A percentile compares a stretch with the other conserved stretches of the same genome.
Evolutionary conservation across 177 flowering plant species (phyloP).

Genomic region (Telopea speciosissima): DNA sequence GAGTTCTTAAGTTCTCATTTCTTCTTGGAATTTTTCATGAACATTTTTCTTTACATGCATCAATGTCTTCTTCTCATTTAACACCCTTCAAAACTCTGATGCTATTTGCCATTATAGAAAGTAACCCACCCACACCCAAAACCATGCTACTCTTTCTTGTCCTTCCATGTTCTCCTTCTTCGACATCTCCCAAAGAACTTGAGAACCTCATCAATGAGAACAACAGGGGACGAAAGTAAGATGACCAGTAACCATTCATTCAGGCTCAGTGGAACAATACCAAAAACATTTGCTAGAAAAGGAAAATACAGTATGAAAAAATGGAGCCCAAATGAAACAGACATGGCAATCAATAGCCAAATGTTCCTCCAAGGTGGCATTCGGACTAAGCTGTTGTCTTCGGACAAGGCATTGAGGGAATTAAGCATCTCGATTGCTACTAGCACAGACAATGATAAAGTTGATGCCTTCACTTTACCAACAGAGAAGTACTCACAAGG

Average conservation of each 20-base stretch:
- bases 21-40: neutral
- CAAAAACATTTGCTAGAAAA: slow-evolving; percentile 66
- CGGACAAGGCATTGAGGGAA: slow-evolving; percentile 83
- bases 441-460: slow-evolving; percentile 75
- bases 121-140: neutral
- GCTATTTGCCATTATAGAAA: neutral
- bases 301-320: slow-evolving; percentile 69
- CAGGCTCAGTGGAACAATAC: slow-evolving; percentile 58
- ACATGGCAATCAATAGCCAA: slow-evolving; percentile 40
- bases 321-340: slow-evolving; percentile 40
- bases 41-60: slow-evolving; percentile 1
- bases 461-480: slow-evolving; percentile 84
- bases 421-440: slow-evolving; percentile 95
- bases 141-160: slow-evolving; percentile 25
- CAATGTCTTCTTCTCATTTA: no score
- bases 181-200: slow-evolving; percentile 36
- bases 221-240: slow-evolving; percentile 44
- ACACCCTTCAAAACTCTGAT: neutral
- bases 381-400: slow-evolving; percentile 60
- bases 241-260: slow-evolving; percentile 42
- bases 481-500: slow-evolving; percentile 77
- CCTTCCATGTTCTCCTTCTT: slow-evolving; percentile 28
- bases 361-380: slow-evolving; percentile 47
- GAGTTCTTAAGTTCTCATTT: neutral
- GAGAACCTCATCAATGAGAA: slow-evolving; percentile 36